A percentile compares a stretch with the other conserved stretches of the same genome.
Evolutionary conservation across 495 filamentous ascomycete species (phyloP).

Genomic region (Penicillium egyptiacum): DNA sequence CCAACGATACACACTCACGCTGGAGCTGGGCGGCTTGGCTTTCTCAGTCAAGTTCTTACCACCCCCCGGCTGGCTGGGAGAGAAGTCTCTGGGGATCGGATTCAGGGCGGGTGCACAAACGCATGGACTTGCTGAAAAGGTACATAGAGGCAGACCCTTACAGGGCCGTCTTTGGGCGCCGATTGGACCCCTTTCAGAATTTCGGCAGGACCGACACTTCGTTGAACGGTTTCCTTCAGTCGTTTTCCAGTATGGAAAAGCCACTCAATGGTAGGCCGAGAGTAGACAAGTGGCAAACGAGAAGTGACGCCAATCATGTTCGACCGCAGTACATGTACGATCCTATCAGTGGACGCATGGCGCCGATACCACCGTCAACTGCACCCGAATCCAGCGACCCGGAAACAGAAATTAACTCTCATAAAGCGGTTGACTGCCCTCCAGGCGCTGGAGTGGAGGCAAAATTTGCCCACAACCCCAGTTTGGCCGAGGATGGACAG

Average conservation of each 20-base stretch:
- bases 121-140: slow-evolving; percentile 36
- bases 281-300: not conserved
- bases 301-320: not conserved
- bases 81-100: slow-evolving; percentile 25
- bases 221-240: slow-evolving; percentile 32
- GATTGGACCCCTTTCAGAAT: slow-evolving; percentile 25
- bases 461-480: slow-evolving; percentile 9
- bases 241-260: slow-evolving; percentile 25
- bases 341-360: slow-evolving; percentile 45
- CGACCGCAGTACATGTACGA: slow-evolving; percentile 30
- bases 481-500: slow-evolving; percentile 12
- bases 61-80: slow-evolving; percentile 10
- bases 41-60: slow-evolving; percentile 18
- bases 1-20: slow-evolving; percentile 7
- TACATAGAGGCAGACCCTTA: slow-evolving; percentile 43
- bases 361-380: slow-evolving; percentile 16
- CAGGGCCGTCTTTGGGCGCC: slow-evolving; percentile 42
- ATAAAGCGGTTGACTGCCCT: slow-evolving; percentile 13
- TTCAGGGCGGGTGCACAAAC: slow-evolving; percentile 22
- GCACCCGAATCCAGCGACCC: not conserved
- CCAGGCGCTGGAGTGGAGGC: slow-evolving; percentile 18
- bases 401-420: not conserved
- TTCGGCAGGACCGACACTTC: slow-evolving; percentile 17
- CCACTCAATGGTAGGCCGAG: not conserved
- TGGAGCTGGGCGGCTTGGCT: slow-evolving; percentile 14